Conservation (phyloP, 306 rosid species). For the Cajanus cajan region DNA sequence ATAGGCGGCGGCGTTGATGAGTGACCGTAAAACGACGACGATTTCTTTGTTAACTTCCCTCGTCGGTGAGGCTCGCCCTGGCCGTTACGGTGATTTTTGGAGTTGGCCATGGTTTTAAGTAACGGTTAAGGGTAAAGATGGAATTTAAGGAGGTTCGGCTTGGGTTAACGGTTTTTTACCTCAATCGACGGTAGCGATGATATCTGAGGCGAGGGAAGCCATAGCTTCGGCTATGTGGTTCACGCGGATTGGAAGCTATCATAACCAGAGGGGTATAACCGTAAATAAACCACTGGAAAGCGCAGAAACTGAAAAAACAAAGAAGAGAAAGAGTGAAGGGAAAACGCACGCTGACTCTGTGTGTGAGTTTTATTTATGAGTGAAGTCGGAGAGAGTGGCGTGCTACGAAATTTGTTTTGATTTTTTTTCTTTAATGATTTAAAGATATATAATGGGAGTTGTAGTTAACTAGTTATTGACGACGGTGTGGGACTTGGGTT, state of each 20-base stretch:
- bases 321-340: no score
- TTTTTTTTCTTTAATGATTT: background rate
- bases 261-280: slow-evolving; percentile 43
- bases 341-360: background rate
- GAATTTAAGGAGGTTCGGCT: background rate
- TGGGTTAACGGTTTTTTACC: slow-evolving; percentile 5
- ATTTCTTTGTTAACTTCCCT: slow-evolving; percentile 48
- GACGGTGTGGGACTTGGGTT: no score
- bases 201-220: slow-evolving; percentile 65
- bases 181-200: slow-evolving; percentile 55
- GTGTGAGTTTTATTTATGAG: no score
- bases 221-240: slow-evolving; percentile 47
- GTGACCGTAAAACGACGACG: slow-evolving; percentile 68
- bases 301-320: background rate
- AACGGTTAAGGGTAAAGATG: background rate
- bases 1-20: background rate
- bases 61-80: slow-evolving; percentile 53
- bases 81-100: slow-evolving; percentile 48
- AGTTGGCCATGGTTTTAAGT: slow-evolving; percentile 45
- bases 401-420: background rate
- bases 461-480: no score
- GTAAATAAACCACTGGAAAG: slow-evolving; percentile 14
- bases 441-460: background rate
- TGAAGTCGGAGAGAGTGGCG: background rate
- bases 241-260: slow-evolving; percentile 33